Percentiles rank a stretch among this genome's conserved stretches.
phyloP scores from a whole-genome alignment of 2,329 filamentous ascomycete species.

The Blastomyces gilchristii region DNA sequence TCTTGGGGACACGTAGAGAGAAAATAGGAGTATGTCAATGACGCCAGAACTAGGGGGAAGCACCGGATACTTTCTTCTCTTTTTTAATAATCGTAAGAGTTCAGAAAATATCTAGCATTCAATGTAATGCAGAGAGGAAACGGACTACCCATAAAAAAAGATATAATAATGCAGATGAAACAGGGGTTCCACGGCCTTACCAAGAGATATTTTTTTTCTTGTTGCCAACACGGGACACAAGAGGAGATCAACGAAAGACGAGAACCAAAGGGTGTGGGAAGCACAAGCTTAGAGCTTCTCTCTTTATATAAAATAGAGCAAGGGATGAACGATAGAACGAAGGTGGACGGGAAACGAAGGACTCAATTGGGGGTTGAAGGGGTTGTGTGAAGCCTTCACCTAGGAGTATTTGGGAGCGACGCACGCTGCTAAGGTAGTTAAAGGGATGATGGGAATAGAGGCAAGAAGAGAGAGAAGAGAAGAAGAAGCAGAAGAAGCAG shows the following conservation, averaged over 20 bases:
- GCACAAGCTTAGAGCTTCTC: not conserved
- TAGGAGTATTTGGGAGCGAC: too few relatives aligned
- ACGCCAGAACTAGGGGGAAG: not conserved
- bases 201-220: not conserved
- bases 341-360: not conserved
- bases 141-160: not conserved
- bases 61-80: not conserved
- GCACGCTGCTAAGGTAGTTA: too few relatives aligned
- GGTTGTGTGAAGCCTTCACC: not conserved
- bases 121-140: not conserved
- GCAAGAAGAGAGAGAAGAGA: conserved; percentile 26
- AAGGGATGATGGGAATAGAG: conserved; percentile 11
- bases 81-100: not conserved
- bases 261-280: not conserved
- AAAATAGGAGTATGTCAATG: not conserved
- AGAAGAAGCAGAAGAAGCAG: conserved; percentile 7
- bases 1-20: not conserved
- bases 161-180: conserved; percentile 10
- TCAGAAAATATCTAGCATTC: not conserved
- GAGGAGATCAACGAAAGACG: not conserved
- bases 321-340: not conserved
- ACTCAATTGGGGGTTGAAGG: not conserved
- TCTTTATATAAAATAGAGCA: not conserved
- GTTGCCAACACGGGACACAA: not conserved
- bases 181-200: conserved; percentile 5